Conservation (phyloP, 306 rosid species). For the Corylus americana region DNA sequence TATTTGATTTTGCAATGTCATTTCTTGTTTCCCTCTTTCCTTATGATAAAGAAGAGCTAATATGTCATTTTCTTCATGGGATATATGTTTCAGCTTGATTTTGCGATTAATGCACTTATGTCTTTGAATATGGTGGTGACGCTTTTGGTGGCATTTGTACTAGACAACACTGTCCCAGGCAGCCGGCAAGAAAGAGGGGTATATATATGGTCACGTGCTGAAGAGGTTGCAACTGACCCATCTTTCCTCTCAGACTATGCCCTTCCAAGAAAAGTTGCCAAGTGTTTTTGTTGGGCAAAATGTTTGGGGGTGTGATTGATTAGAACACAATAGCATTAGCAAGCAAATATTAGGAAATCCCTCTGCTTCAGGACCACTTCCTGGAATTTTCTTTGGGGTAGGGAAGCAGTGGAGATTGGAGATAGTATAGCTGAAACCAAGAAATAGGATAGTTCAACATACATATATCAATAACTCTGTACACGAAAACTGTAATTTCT, state of each 20-base stretch:
- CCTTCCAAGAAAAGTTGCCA: conserved; percentile 52
- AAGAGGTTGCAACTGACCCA: conserved; percentile 60
- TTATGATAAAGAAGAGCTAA: conserved; percentile 28
- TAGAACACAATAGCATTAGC: not conserved
- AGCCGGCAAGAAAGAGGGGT: conserved; percentile 81
- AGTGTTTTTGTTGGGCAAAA: conserved; percentile 51
- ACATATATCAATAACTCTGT: conserved; percentile 15
- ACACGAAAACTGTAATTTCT: conserved; percentile 1
- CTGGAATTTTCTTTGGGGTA: conserved; percentile 11
- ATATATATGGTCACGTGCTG: conserved; percentile 63
- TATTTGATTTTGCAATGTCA: not conserved
- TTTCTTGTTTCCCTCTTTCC: not conserved
- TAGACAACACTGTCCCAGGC: conserved; percentile 90
- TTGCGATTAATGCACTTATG: conserved; percentile 76
- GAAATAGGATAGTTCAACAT: not conserved
- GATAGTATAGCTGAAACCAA: not conserved
- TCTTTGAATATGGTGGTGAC: conserved; percentile 97
- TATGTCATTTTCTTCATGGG: conserved; percentile 18
- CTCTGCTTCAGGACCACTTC: not conserved
- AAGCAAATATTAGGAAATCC: not conserved
- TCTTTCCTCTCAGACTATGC: conserved; percentile 64
- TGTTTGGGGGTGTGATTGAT: conserved; percentile 47
- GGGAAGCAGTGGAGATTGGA: conserved; percentile 1
- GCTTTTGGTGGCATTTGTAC: conserved; percentile 63
- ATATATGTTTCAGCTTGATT: conserved; percentile 69